A percentile compares a stretch with the other conserved stretches of the same genome.
Conservation (phyloP, 176 grass and related monocot species). For the Tillandsia leiboldiana region DNA sequence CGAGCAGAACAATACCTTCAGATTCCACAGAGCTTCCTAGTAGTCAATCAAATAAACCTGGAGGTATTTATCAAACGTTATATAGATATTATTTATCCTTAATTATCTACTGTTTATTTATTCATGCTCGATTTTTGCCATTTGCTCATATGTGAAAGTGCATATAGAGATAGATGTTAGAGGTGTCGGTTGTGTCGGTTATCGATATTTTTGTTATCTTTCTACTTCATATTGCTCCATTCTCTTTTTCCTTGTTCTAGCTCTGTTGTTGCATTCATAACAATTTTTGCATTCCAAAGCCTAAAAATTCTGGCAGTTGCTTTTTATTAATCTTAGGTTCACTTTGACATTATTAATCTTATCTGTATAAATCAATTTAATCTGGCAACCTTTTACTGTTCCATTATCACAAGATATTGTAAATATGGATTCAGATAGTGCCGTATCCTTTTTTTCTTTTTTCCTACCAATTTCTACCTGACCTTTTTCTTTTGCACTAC, state of each 20-base stretch:
- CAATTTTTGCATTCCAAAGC: too few relatives aligned
- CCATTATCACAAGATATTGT: too few relatives aligned
- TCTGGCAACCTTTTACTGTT: neutral
- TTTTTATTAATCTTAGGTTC: too few relatives aligned
- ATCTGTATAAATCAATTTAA: neutral
- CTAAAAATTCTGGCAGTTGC: too few relatives aligned
- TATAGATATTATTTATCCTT: slow-evolving; percentile 3
- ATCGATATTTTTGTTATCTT: neutral
- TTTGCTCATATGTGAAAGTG: neutral
- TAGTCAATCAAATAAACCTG: slow-evolving; percentile 31
- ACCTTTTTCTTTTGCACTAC: too few relatives aligned
- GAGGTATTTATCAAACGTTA: slow-evolving; percentile 36
- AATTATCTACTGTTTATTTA: neutral
- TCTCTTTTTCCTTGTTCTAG: neutral
- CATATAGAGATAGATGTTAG: neutral
- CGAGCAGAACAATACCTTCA: slow-evolving; percentile 18
- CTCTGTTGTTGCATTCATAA: neutral
- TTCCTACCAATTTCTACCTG: too few relatives aligned
- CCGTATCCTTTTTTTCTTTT: too few relatives aligned
- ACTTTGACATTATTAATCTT: too few relatives aligned
- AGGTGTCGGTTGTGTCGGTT: neutral
- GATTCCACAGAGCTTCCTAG: slow-evolving; percentile 4
- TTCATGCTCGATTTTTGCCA: neutral
- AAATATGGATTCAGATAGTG: too few relatives aligned
- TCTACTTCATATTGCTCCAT: neutral